Evolutionary conservation across 1,139 yeast species (phyloP).

Genomic region (Debaryomyces singareniensis): DNA sequence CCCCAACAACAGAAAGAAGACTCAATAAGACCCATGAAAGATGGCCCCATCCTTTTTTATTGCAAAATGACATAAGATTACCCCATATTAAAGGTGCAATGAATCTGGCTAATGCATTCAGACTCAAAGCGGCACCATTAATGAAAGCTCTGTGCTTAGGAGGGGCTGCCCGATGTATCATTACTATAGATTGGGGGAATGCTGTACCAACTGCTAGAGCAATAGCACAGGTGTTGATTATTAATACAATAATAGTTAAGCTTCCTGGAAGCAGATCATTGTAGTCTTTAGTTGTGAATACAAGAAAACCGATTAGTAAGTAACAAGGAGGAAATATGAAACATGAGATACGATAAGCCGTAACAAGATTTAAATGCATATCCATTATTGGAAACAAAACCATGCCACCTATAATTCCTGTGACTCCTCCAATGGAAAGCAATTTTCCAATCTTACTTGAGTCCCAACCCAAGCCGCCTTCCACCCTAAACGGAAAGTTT

Average conservation of each 20-base stretch:
- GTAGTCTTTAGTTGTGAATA: slow-evolving; percentile 34
- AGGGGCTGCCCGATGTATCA: slow-evolving; percentile 44
- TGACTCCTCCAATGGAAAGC: slow-evolving; percentile 49
- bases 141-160: slow-evolving; percentile 44
- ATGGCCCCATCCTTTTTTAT: slow-evolving; percentile 37
- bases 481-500: slow-evolving; percentile 28
- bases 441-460: slow-evolving; percentile 48
- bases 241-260: slow-evolving; percentile 18
- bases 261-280: slow-evolving; percentile 18
- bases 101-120: slow-evolving; percentile 50
- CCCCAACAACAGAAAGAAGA: slow-evolving; percentile 25
- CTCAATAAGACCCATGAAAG: slow-evolving; percentile 47
- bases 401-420: slow-evolving; percentile 48
- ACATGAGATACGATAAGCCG: slow-evolving; percentile 36
- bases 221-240: slow-evolving; percentile 21
- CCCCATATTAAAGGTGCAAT: slow-evolving; percentile 60
- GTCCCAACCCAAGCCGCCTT: slow-evolving; percentile 28
- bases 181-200: slow-evolving; percentile 36
- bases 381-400: slow-evolving; percentile 53
- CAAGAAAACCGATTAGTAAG: slow-evolving; percentile 42
- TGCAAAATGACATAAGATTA: slow-evolving; percentile 43
- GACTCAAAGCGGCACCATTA: slow-evolving; percentile 44
- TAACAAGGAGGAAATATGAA: slow-evolving; percentile 43
- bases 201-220: slow-evolving; percentile 26
- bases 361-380: slow-evolving; percentile 38